Percentiles rank a stretch among this genome's conserved stretches.
phyloP scores from a whole-genome alignment of 2,329 filamentous ascomycete species.

The Metarhizium robertsii region DNA sequence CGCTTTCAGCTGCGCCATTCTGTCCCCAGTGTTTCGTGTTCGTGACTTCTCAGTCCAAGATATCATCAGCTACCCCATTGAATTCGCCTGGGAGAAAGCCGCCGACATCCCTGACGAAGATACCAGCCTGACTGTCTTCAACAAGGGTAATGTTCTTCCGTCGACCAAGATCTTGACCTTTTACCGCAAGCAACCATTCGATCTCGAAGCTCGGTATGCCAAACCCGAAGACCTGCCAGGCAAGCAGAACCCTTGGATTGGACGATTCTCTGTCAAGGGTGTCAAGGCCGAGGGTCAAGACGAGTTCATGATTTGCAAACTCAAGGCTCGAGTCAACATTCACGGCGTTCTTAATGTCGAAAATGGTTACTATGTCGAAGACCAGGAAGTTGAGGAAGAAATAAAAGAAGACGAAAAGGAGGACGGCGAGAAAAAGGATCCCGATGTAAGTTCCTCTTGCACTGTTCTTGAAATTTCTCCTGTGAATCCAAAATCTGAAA shows the following conservation, averaged over 20 bases:
- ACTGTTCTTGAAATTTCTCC: background rate
- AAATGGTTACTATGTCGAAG: slow-evolving; percentile 95
- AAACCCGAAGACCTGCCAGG: slow-evolving; percentile 80
- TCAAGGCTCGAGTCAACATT: slow-evolving; percentile 93
- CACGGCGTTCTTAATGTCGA: slow-evolving; percentile 96
- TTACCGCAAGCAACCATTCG: slow-evolving; percentile 96
- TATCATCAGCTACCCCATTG: slow-evolving; percentile 95
- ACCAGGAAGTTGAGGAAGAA: slow-evolving; percentile 93
- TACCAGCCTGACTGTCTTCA: slow-evolving; percentile 93
- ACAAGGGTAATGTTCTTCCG: slow-evolving; percentile 91
- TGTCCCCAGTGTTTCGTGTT: slow-evolving; percentile 96
- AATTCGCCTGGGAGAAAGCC: slow-evolving; percentile 98
- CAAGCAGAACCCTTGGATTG: slow-evolving; percentile 90
- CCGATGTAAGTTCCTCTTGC: slow-evolving; percentile 53
- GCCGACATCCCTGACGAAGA: slow-evolving; percentile 97
- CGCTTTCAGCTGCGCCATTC: slow-evolving; percentile 94
- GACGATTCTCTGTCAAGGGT: slow-evolving; percentile 94
- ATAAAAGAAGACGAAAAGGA: slow-evolving; percentile 69
- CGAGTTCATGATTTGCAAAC: slow-evolving; percentile 99
- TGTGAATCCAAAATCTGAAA: background rate
- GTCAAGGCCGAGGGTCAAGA: slow-evolving; percentile 89
- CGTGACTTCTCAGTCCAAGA: slow-evolving; percentile 97
- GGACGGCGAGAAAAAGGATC: slow-evolving; percentile 57
- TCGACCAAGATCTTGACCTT: slow-evolving; percentile 99
- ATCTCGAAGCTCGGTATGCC: slow-evolving; percentile 88